phyloP scores from a whole-genome alignment of 129 eudicot species.

The Flaveria bidentis region DNA sequence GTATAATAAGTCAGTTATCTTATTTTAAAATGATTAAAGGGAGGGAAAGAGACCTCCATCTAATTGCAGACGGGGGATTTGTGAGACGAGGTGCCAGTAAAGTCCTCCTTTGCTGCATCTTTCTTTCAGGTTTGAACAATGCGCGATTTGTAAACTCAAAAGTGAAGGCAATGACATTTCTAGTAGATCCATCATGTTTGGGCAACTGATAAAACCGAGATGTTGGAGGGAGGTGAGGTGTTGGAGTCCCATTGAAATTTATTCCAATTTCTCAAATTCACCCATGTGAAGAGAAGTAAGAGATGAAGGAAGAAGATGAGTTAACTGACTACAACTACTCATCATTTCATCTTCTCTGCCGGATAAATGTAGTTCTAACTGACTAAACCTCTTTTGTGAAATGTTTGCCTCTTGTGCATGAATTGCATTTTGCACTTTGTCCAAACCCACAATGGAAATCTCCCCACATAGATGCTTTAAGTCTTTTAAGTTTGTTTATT shows the following conservation, averaged over 20 bases:
- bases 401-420: conserved; percentile 44
- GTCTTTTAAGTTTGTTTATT: conserved; percentile 26
- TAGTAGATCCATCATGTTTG: conserved; percentile 15
- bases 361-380: not conserved
- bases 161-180: conserved; percentile 13
- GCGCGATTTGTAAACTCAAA: not conserved
- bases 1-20: not conserved
- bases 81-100: conserved; percentile 15
- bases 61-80: not conserved
- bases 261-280: not conserved
- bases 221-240: conserved; percentile 15
- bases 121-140: conserved; percentile 14
- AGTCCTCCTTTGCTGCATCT: not conserved
- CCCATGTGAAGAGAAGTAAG: not conserved
- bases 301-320: not conserved
- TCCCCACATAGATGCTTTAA: conserved; percentile 29
- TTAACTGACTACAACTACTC: not conserved
- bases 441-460: conserved; percentile 37
- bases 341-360: not conserved
- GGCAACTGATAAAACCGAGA: not conserved
- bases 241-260: not conserved
- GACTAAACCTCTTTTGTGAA: conserved; percentile 26
- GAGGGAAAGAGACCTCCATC: not conserved
- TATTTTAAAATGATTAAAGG: not conserved
- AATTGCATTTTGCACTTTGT: conserved; percentile 28